A percentile compares a stretch with the other conserved stretches of the same genome.
Conservation (phyloP, 73 alveolate species). For the Paramecium tetraurelia region DNA sequence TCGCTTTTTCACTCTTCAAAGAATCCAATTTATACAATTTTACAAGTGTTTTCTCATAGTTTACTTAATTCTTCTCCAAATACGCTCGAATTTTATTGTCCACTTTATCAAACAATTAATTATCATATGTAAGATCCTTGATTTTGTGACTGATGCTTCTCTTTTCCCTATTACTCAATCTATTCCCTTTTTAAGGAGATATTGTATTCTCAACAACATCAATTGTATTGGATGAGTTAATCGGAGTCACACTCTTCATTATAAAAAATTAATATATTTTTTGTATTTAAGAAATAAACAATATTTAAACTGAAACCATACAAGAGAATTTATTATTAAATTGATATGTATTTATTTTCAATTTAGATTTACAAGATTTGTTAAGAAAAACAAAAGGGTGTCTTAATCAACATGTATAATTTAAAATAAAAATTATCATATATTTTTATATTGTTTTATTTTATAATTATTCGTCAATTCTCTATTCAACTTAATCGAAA, state of each 20-base stretch:
- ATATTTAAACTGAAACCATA: neutral
- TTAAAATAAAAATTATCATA: no score
- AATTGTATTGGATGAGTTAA: neutral
- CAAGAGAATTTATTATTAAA: no score
- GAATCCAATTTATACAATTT: constrained; percentile 21
- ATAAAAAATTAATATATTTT: neutral
- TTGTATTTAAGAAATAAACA: neutral
- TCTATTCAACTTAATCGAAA: no score
- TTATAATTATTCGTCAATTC: no score
- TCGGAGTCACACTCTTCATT: neutral
- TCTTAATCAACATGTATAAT: no score
- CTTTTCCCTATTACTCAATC: neutral
- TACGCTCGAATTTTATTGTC: constrained; percentile 29
- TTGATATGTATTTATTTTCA: no score
- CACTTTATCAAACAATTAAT: constrained; percentile 37
- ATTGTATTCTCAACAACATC: neutral
- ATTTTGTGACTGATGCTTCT: neutral
- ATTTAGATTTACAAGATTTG: no score
- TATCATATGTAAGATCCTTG: constrained; percentile 19
- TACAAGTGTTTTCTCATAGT: constrained; percentile 19
- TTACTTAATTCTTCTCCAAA: constrained; percentile 22
- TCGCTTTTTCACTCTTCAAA: neutral
- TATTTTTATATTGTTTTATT: no score
- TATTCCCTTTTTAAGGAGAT: neutral
- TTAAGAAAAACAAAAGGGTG: no score